Evolutionary conservation across 768 basidiomycete genomes (phyloP).

Genomic region (Guyanaporus albipodus): DNA sequence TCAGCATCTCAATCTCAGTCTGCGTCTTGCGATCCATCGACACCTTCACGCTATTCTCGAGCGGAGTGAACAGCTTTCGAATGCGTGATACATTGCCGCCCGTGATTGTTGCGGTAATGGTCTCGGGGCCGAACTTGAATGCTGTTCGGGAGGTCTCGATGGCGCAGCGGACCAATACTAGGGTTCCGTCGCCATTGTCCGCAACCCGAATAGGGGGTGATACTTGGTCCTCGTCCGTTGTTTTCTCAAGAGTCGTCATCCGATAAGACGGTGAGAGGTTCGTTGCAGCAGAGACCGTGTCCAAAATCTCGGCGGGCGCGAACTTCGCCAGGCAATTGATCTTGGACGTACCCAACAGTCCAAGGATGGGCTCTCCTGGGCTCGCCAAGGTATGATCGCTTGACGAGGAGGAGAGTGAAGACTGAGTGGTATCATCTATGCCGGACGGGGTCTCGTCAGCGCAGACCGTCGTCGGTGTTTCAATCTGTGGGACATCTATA

Average conservation of each 20-base stretch:
- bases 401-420: too few relatives aligned
- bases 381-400: not conserved
- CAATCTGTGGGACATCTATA: not conserved
- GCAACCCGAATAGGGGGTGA: not conserved
- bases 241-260: not conserved
- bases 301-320: not conserved
- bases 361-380: not conserved
- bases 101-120: not conserved
- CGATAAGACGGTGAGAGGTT: not conserved
- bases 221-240: not conserved
- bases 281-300: not conserved
- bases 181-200: not conserved
- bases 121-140: not conserved
- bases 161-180: not conserved
- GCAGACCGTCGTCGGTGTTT: not conserved
- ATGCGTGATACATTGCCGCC: not conserved
- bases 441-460: not conserved
- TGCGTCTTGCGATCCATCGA: slow-evolving; percentile 1
- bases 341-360: not conserved
- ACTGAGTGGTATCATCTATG: too few relatives aligned
- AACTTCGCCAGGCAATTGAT: not conserved
- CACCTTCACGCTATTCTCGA: not conserved
- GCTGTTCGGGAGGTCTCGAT: not conserved
- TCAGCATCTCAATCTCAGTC: slow-evolving; percentile 7
- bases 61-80: slow-evolving; percentile 3